A percentile compares a stretch with the other conserved stretches of the same genome.
Conservation (phyloP, 2,329 filamentous ascomycete species). For the Neopestalotiopsis rosae region DNA sequence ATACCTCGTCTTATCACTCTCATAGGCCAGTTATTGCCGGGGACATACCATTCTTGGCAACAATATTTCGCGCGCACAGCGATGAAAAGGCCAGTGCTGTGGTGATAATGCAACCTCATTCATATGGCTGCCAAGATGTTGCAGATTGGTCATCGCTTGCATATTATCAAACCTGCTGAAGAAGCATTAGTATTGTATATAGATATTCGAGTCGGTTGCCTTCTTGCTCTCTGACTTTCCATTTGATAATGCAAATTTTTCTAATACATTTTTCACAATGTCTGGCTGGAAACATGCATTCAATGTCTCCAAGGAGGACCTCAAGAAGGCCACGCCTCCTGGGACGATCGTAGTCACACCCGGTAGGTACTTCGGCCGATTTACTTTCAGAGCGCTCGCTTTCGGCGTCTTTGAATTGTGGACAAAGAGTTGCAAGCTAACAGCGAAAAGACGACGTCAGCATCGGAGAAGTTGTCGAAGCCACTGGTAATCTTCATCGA, state of each 20-base stretch:
- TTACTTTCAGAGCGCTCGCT: background rate
- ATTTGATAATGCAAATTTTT: background rate
- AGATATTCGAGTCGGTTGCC: background rate
- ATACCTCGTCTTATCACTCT: background rate
- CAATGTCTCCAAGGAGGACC: constrained; percentile 26
- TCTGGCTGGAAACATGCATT: constrained; percentile 28
- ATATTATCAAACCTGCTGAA: background rate
- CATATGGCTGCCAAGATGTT: background rate
- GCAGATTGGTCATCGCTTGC: background rate
- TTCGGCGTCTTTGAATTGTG: background rate
- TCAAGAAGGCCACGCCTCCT: constrained; percentile 24
- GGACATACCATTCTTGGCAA: constrained; percentile 1
- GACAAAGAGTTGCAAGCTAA: background rate
- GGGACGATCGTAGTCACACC: constrained; percentile 17
- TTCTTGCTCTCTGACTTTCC: background rate
- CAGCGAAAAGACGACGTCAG: background rate
- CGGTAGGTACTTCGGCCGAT: background rate
- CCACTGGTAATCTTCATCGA: constrained; percentile 12
- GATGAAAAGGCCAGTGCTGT: background rate
- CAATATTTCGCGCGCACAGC: background rate
- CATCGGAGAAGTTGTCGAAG: background rate
- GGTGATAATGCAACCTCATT: background rate
- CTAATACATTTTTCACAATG: background rate
- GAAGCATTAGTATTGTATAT: constrained; percentile 2
- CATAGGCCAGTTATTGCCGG: background rate